Evolutionary conservation across 352 stramenopile genomes (phyloP), one percentile per base, ranked within the genome.

Genomic region (Globisporangium irregulare): DNA sequence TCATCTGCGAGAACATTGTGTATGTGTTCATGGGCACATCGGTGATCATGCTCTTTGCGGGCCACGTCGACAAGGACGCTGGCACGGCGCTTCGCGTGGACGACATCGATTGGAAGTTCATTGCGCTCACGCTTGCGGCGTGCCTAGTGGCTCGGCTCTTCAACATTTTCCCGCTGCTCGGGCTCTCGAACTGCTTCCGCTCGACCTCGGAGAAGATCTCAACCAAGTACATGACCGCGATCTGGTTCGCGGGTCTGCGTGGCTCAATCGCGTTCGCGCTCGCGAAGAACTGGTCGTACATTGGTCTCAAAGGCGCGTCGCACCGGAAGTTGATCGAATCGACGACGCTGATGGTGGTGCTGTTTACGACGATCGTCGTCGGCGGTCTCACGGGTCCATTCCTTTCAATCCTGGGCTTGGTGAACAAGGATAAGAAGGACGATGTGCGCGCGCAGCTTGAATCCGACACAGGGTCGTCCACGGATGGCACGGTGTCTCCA

Each of bases 251-350:
- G 12, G 95, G 95, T 36, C 78, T 99, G 51, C 89, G 95, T 32
- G 95, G 95, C 41, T 97, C 95, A 15, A 97, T 99, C 58, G 89
- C 94, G 15, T 99, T 98, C 67, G 91, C 93, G 25, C 81, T 97
- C 32, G 87, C 87, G 24, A 94, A 94, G 73, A 94, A 86, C 59
- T 95, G 87, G 87, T 87, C 81, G 50, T 93, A 93, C 67, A 74
- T 92, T 64, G 86, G 86, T 9, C 70, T 89, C 51, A 65, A 89
- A 51, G 82, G 86, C 25, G 71, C 67, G 15, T 93, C 84, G 7
- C 87, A 95, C 62, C 85, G 83, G 24, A 90, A 90, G 54, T 72
- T 95, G 4, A 90, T 95, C 50, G 87, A 94, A 64, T 94, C 86
- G 25, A 95, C 87, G n/a, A 94, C 87, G 62, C 71, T 95, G 51